A percentile compares a stretch with the other conserved stretches of the same genome.
Conservation (phyloP, 169 alveolate species). For the Cryptosporidium parvum region DNA sequence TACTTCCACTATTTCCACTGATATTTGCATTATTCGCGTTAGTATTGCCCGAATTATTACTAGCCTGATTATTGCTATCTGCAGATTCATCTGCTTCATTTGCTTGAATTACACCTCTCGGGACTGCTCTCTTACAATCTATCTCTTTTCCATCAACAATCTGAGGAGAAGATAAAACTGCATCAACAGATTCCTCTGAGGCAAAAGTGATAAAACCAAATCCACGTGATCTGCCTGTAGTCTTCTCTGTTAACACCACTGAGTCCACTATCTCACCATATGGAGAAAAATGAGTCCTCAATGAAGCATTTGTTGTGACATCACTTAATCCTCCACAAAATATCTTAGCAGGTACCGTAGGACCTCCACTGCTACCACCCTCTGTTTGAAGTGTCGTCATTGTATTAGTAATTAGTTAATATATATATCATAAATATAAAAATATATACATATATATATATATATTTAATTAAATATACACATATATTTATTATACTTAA, state of each 20-base stretch:
- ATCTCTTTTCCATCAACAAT: slow-evolving; percentile 85
- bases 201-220: slow-evolving; percentile 92
- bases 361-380: slow-evolving; percentile 62
- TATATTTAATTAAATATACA: slow-evolving; percentile 18
- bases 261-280: slow-evolving; percentile 83
- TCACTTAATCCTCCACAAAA: slow-evolving; percentile 84
- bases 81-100: slow-evolving; percentile 18
- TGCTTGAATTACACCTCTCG: slow-evolving; percentile 76
- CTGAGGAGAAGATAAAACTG: slow-evolving; percentile 82
- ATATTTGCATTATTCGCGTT: not conserved
- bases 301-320: slow-evolving; percentile 80
- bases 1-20: slow-evolving; percentile 15
- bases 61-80: slow-evolving; percentile 1
- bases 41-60: slow-evolving; percentile 3
- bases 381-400: slow-evolving; percentile 63
- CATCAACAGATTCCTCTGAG: slow-evolving; percentile 80
- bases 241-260: slow-evolving; percentile 81
- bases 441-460: slow-evolving; percentile 21
- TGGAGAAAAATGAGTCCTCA: slow-evolving; percentile 79
- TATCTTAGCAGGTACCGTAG: slow-evolving; percentile 80
- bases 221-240: slow-evolving; percentile 92
- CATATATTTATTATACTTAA: slow-evolving; percentile 9
- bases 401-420: not conserved
- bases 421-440: not conserved
- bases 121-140: slow-evolving; percentile 87